Conservation (phyloP, 1,284 basidiomycete genomes). For the Ceratobasidium sp. region DNA sequence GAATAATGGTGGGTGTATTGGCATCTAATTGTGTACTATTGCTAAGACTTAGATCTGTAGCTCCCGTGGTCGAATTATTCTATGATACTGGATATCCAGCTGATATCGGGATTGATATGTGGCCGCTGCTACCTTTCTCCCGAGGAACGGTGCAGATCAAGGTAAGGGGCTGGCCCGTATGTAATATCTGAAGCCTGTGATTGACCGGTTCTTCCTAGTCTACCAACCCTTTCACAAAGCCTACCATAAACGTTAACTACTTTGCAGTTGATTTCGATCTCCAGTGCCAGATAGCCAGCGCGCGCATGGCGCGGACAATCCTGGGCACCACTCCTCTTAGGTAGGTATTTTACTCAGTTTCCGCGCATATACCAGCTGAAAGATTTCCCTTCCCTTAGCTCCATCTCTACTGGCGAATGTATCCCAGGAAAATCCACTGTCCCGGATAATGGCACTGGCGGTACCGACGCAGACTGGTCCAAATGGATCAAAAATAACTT, state of each 20-base stretch:
- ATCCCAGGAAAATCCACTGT: slow-evolving; percentile 56
- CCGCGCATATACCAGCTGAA: neutral
- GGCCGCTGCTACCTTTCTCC: slow-evolving; percentile 66
- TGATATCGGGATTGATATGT: slow-evolving; percentile 61
- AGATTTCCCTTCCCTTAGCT: neutral
- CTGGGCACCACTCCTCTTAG: slow-evolving; percentile 56
- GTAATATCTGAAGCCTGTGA: neutral
- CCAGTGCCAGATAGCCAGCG: slow-evolving; percentile 61
- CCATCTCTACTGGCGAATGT: slow-evolving; percentile 53
- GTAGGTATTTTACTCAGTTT: slow-evolving; percentile 7
- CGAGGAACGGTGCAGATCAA: slow-evolving; percentile 62
- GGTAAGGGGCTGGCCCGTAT: slow-evolving; percentile 50
- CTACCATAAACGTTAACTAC: slow-evolving; percentile 61
- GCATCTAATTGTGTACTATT: slow-evolving; percentile 37
- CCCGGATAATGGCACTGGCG: slow-evolving; percentile 54
- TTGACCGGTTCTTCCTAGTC: slow-evolving; percentile 51
- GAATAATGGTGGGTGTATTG: slow-evolving; percentile 53
- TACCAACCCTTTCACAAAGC: slow-evolving; percentile 60
- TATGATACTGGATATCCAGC: slow-evolving; percentile 59
- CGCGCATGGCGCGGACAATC: slow-evolving; percentile 60
- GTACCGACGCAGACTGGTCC: slow-evolving; percentile 59
- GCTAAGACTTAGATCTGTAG: slow-evolving; percentile 49
- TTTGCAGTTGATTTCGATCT: slow-evolving; percentile 63
- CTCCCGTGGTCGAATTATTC: slow-evolving; percentile 59
- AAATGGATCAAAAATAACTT: slow-evolving; percentile 60